A percentile compares a stretch with the other conserved stretches of the same genome.
Conservation (phyloP, 1,284 basidiomycete species). For the Vanrija sp. region DNA sequence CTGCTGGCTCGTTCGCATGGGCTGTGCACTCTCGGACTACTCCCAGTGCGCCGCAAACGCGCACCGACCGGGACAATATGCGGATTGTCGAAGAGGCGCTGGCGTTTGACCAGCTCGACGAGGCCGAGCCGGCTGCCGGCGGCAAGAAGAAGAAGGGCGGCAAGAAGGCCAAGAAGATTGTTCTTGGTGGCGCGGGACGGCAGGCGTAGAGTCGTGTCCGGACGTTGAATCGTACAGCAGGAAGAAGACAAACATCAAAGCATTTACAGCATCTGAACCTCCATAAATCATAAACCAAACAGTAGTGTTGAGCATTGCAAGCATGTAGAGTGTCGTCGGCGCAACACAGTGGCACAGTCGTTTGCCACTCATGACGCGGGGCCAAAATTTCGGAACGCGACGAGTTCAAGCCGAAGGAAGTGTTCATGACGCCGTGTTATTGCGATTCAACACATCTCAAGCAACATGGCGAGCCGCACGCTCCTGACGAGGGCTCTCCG, state of each 20-base stretch:
- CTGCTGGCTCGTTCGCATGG: conserved; percentile 11
- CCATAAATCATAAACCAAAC: too few relatives aligned
- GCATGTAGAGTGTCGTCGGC: background rate
- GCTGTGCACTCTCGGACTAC: conserved; percentile 10
- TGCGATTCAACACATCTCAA: background rate
- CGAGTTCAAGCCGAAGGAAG: background rate
- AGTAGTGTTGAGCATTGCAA: background rate
- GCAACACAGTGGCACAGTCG: too few relatives aligned
- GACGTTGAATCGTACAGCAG: background rate
- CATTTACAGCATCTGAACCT: background rate
- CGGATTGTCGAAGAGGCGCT: conserved; percentile 10
- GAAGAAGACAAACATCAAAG: background rate
- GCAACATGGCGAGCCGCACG: background rate
- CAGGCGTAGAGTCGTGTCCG: conserved; percentile 4
- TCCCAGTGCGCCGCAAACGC: background rate
- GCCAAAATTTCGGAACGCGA: background rate
- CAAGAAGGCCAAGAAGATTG: conserved; percentile 20
- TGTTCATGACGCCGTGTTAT: background rate
- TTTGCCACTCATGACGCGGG: background rate
- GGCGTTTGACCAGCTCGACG: background rate
- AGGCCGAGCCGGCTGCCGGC: background rate
- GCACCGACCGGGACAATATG: too few relatives aligned
- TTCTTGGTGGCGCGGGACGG: conserved; percentile 16
- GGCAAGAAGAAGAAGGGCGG: conserved; percentile 15
- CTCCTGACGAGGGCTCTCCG: background rate